Conservation (phyloP, 2,329 filamentous ascomycete species). For the Ophiostoma populinum region DNA sequence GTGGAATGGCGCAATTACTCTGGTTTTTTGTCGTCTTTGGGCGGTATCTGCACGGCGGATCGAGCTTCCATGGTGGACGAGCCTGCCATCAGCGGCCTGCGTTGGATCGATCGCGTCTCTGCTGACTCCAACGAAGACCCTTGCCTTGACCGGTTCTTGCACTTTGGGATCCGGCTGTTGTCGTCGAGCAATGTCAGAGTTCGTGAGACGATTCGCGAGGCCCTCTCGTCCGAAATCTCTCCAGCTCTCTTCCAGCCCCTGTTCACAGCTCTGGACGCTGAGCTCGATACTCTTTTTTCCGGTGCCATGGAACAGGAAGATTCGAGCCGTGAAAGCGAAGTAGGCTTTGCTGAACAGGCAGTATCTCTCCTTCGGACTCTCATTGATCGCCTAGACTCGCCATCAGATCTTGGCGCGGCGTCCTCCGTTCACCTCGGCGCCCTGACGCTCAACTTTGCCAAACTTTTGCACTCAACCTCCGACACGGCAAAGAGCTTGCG, state of each 20-base stretch:
- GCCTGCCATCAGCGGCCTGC: conserved; percentile 34
- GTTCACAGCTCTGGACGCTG: conserved; percentile 46
- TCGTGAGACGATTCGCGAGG: conserved; percentile 48
- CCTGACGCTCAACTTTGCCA: conserved; percentile 48
- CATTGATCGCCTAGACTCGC: conserved; percentile 45
- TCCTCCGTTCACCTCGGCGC: conserved; percentile 47
- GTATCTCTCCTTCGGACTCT: conserved; percentile 45
- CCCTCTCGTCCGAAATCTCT: conserved; percentile 47
- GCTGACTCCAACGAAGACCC: conserved; percentile 44
- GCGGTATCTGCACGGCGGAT: conserved; percentile 46
- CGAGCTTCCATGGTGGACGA: conserved; percentile 41
- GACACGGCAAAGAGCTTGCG: conserved; percentile 39
- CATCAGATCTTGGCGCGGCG: conserved; percentile 42
- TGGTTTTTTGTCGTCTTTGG: conserved; percentile 49
- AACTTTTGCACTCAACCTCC: conserved; percentile 41
- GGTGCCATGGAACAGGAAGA: conserved; percentile 33
- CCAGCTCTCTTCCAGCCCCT: conserved; percentile 42
- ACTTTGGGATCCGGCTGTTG: conserved; percentile 45
- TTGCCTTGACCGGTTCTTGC: conserved; percentile 40
- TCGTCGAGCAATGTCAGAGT: conserved; percentile 47
- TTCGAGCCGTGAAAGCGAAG: conserved; percentile 39
- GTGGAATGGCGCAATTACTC: conserved; percentile 54
- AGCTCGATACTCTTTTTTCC: conserved; percentile 45
- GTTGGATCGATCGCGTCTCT: conserved; percentile 46
- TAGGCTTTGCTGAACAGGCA: conserved; percentile 50